These are phyloP conservation scores for Oenanthe sinensis DNA, from an alignment of 129 eudicot species.

Conservation along the genomic window DNA sequence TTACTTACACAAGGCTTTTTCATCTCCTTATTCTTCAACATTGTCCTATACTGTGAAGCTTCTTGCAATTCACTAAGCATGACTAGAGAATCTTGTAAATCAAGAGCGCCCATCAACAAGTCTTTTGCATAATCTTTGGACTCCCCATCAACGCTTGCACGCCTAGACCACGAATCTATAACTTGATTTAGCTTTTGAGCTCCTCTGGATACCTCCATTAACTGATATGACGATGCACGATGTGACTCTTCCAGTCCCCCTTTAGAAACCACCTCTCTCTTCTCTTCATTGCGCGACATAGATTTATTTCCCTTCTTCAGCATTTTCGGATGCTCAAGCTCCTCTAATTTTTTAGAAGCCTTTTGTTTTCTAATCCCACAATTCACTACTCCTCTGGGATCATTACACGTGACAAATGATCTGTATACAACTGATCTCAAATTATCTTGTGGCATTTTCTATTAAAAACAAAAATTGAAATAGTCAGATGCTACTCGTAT, in stretches of 20 bases:
- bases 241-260: constrained; percentile 18
- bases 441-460: constrained; percentile 89
- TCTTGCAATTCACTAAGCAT: constrained; percentile 70
- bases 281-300: constrained; percentile 20
- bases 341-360: constrained; percentile 25
- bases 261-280: constrained; percentile 24
- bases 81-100: constrained; percentile 58
- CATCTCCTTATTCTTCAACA: constrained; percentile 36
- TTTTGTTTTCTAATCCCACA: constrained; percentile 58
- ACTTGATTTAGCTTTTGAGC: constrained; percentile 56
- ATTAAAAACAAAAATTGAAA: constrained; percentile 24
- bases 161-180: constrained; percentile 59
- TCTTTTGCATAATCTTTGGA: constrained; percentile 52
- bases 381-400: constrained; percentile 81
- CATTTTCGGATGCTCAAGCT: constrained; percentile 19
- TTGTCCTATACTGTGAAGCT: constrained; percentile 33
- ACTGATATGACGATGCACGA: constrained; percentile 30
- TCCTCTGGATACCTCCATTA: constrained; percentile 56
- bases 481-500: constrained; percentile 29
- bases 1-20: constrained; percentile 19
- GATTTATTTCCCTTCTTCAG: constrained; percentile 18
- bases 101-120: constrained; percentile 73
- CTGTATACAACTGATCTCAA: constrained; percentile 63
- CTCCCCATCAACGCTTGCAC: constrained; percentile 26
- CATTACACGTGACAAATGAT: constrained; percentile 92